Evolutionary conservation across 768 basidiomycete species (phyloP), one percentile per base, ranked within the genome.

Genomic region (Boletus vinaceobasis): DNA sequence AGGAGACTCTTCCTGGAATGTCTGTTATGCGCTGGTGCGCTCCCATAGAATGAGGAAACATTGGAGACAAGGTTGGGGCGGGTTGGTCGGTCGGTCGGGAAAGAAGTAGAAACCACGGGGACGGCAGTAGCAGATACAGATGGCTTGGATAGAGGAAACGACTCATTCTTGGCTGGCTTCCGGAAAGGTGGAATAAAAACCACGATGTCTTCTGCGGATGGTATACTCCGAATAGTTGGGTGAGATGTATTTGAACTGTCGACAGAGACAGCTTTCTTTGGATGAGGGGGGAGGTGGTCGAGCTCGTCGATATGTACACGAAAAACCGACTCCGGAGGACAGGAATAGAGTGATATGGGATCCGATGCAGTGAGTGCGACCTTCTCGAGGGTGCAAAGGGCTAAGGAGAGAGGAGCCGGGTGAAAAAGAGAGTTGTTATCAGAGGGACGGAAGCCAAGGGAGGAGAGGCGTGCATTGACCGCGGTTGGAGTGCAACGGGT

Each of bases 401-500:
- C 72, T 13, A 67, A 39, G 1, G 63, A 52, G 31, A 79, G 68
- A 3, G 77, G 63, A 4, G 75, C 69, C 0, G 81, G 81, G 52
- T 80, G 68, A 48, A 77, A 80, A 23, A 81, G 64, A 19, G 58
- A 51, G 7, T 62, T 64, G 40, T 68, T 59, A 7, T 56, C 43
- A 10, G 63, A 65, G 31, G 74, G 65, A 14, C 55, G 47, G 60
- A 73, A 73, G 27, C 58, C 60, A 52, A 69, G 51, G 43, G 49
- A 7, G 55, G 61, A 52, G 45, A 66, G 61, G 51, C 49, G 35
- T 21, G 53, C 26, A 21, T 46, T 23, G 53, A 64, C 49, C 5
- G 50, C 69, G 48, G 55, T 45, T 58, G 52, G 60, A 40, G 58
- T 66, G 60, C 82, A 84, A 15, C 60, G 58, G 5, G 83, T 83